These are phyloP conservation scores for Stachybotrys elegans DNA, from an alignment of 2,329 filamentous ascomycete genomes.

Conservation along the genomic window DNA sequence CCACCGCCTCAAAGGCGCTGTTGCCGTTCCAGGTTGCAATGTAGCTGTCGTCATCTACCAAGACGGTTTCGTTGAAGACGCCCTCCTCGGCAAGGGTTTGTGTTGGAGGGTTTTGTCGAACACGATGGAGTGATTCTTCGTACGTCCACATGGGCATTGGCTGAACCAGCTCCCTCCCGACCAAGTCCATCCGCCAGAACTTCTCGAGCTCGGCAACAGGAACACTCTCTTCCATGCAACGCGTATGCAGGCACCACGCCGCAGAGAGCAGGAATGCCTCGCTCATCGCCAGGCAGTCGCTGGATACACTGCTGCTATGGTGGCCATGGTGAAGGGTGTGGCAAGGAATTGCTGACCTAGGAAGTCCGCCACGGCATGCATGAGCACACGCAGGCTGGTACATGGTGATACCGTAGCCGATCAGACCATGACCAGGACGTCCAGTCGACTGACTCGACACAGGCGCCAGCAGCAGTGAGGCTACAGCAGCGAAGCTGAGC, in stretches of 20 bases:
- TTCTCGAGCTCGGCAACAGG: slow-evolving; percentile 9
- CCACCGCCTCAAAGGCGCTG: slow-evolving; percentile 5
- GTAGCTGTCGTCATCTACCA: slow-evolving; percentile 7
- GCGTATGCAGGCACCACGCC: slow-evolving; percentile 14
- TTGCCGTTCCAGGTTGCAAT: slow-evolving; percentile 6
- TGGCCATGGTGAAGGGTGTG: slow-evolving; percentile 5
- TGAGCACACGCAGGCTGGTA: slow-evolving; percentile 64
- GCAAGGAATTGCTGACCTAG: slow-evolving; percentile 6
- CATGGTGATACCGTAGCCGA: slow-evolving; percentile 33
- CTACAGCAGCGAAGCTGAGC: background rate
- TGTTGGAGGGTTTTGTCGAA: background rate
- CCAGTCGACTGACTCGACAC: background rate
- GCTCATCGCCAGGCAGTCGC: slow-evolving; percentile 13
- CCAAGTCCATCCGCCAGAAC: slow-evolving; percentile 13
- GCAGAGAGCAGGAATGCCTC: slow-evolving; percentile 14
- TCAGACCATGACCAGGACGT: slow-evolving; percentile 13
- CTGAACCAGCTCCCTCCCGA: slow-evolving; percentile 8
- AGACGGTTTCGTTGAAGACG: slow-evolving; percentile 7
- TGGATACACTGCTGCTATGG: background rate
- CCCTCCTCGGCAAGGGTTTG: slow-evolving; percentile 1
- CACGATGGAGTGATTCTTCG: slow-evolving; percentile 5
- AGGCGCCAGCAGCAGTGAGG: background rate
- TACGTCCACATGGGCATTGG: slow-evolving; percentile 10
- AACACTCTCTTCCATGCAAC: slow-evolving; percentile 7
- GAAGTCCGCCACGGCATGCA: slow-evolving; percentile 43